Percentiles rank a stretch among this genome's conserved stretches.
These are phyloP conservation scores for Poa annua DNA, from an alignment of 176 grass and related monocot species.

Conservation along the genomic window DNA sequence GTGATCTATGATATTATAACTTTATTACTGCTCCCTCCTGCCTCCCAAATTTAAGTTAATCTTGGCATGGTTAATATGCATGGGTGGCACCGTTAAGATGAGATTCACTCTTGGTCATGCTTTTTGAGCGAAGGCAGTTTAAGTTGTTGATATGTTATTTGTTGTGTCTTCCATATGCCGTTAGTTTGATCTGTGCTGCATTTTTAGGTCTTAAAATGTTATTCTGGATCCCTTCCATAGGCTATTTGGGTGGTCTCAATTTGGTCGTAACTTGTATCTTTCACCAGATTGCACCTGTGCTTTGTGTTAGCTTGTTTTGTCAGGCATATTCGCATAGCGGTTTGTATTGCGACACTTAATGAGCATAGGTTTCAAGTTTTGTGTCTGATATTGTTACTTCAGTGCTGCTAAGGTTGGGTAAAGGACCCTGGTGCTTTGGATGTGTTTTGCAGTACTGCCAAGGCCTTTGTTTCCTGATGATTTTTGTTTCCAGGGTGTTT, in stretches of 20 bases:
- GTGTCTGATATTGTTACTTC: neutral
- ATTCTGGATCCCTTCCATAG: neutral
- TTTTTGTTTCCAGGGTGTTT: neutral
- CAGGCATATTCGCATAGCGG: neutral
- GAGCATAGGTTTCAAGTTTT: neutral
- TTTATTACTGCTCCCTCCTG: neutral
- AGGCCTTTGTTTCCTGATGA: neutral
- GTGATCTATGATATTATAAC: neutral
- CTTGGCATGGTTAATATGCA: slow-evolving; percentile 3
- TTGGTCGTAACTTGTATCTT: neutral
- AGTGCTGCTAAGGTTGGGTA: neutral
- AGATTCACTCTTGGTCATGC: neutral
- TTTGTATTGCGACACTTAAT: neutral
- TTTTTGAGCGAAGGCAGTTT: neutral
- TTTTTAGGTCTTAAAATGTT: neutral
- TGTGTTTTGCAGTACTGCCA: neutral
- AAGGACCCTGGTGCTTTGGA: neutral
- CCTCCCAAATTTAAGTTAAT: neutral
- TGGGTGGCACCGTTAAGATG: neutral
- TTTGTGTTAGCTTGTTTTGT: neutral
- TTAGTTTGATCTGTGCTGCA: neutral
- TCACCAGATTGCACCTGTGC: neutral
- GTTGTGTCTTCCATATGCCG: neutral
- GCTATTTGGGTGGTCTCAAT: neutral
- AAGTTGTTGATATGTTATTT: neutral